Base-by-base conservation (phyloP, 2,329 filamentous ascomycete species). In the Trichoderma citrinoviride region DNA sequence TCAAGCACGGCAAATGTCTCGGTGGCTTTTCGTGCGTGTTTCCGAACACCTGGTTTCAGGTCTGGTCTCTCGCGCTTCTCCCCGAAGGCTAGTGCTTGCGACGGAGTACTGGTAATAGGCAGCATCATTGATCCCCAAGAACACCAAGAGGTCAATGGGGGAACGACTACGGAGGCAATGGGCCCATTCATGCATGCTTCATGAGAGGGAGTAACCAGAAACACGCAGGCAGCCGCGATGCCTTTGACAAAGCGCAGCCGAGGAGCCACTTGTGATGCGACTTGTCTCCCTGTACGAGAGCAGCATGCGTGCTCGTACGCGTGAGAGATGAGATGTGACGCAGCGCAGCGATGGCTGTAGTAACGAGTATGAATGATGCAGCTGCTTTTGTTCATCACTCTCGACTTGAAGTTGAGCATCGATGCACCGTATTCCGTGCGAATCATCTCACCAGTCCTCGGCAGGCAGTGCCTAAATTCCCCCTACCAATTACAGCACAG, bases 21-120 rank as follows among this genome's bases (percentile, higher is more conserved):
- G 58, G 58, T 61, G 58, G 23, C 47, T 29, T 50, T 61, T 25
- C 5, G 17, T 25, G 52, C 27, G 23, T 61, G 58, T 21, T 52
- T 61, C 58, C 58, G 33, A 43, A 61, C 46, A 25, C 37, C 58
- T 61, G 37, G 58, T 61, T 61, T 53, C 58, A 61, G 58, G 25
- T 46, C 14, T 17, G 27, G 37, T 25, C 43, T 40, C 43, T 46
- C n/a, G 46, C 27, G 33, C 43, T 40, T 52, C 57, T 52, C 25
- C 57, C 57, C 57, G 57, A 50, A 33, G 27, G 43, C 46, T 61
- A 52, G 56, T 60, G 44, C 44, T 17, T 60, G 33, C 19, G 19
- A 50, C 56, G 56, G 56, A 50, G 56, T 60, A 49, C 41, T 60
- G n/a, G n/a, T n/a, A n/a, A n/a, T n/a, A n/a, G n/a, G n/a, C n/a